Base-by-base conservation (phyloP, 2,329 filamentous ascomycete species). In the Sarocladiaceae sp. region DNA sequence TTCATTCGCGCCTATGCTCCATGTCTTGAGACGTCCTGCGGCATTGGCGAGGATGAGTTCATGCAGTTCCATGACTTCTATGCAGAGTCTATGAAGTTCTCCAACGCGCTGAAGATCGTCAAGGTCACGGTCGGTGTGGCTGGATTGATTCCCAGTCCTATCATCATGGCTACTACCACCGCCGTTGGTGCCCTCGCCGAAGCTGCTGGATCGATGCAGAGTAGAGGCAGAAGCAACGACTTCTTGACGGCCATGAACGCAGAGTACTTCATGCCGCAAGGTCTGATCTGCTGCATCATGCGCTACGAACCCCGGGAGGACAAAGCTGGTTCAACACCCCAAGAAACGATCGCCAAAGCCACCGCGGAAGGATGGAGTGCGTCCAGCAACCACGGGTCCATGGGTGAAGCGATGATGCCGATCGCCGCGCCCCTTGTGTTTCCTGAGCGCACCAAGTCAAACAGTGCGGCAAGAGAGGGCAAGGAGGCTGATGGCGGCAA, bases 1-100 rank as follows among this genome's bases (percentile, higher is more conserved):
- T 43, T 43, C 40, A 24, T 43, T 20, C 40, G 27, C 18, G 40
- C 40, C 29, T 43, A 43, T 19, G 40, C 40, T 3, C 40, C 40
- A 11, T 11, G 27, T 21, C 40, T 43, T 4, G 10, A 13, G 10
- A 13, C 6, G 21, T 9, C 26, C 9, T 43, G 40, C 23, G 40
- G 40, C 29, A 19, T 43, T 12, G 24, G 29, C 29, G 12, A 43
- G 27, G 18, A 11, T 15, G 40, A 21, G 19, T 43, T 21, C 21
- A n/a, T 43, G 15, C 18, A 43, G 5, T 43, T 43, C 18, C 40
- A 27, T 3, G 18, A 29, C 27, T 29, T 29, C 26, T 29, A 29
- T 29, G n/a, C 26, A 9, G 26, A 29, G 26, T 9, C 26, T n/a
- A 9, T 29, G 26, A 29, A 29, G 26, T 29, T 29, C 26, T 29